Conservation (phyloP, 2,329 filamentous ascomycete genomes). For the Penicillium sp. region DNA sequence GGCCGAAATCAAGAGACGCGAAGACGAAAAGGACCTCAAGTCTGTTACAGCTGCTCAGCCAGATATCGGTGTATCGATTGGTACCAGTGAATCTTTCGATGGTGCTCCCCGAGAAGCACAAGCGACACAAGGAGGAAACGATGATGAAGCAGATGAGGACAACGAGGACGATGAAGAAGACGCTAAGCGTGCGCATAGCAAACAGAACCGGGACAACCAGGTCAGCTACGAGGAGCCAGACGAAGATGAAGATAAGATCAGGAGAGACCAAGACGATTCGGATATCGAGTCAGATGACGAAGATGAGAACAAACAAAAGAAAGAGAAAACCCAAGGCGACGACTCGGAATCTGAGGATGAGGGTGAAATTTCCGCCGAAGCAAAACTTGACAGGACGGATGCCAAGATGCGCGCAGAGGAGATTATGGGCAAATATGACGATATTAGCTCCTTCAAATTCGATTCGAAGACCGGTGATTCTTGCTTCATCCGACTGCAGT, state of each 20-base stretch:
- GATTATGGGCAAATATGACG: slow-evolving; percentile 59
- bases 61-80: slow-evolving; percentile 64
- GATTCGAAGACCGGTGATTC: slow-evolving; percentile 68
- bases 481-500: slow-evolving; percentile 80
- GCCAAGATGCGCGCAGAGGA: slow-evolving; percentile 57
- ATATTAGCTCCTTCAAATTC: slow-evolving; percentile 74
- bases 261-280: slow-evolving; percentile 59
- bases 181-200: slow-evolving; percentile 57
- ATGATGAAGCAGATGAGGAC: slow-evolving; percentile 60
- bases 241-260: slow-evolving; percentile 78
- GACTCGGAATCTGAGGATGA: slow-evolving; percentile 39
- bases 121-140: slow-evolving; percentile 54
- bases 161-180: slow-evolving; percentile 76
- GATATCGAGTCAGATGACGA: slow-evolving; percentile 46
- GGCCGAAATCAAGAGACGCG: slow-evolving; percentile 76
- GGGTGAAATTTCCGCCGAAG: slow-evolving; percentile 44
- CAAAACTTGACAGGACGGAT: slow-evolving; percentile 39
- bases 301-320: slow-evolving; percentile 2
- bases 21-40: slow-evolving; percentile 52
- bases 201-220: slow-evolving; percentile 70
- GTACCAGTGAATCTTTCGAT: slow-evolving; percentile 48
- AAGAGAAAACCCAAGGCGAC: slow-evolving; percentile 26
- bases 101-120: slow-evolving; percentile 44
- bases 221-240: slow-evolving; percentile 91
- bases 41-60: slow-evolving; percentile 68